A percentile compares a stretch with the other conserved stretches of the same genome.
phyloP scores from a whole-genome alignment of 352 stramenopile genomes.

The Aphanomyces stellatus region DNA sequence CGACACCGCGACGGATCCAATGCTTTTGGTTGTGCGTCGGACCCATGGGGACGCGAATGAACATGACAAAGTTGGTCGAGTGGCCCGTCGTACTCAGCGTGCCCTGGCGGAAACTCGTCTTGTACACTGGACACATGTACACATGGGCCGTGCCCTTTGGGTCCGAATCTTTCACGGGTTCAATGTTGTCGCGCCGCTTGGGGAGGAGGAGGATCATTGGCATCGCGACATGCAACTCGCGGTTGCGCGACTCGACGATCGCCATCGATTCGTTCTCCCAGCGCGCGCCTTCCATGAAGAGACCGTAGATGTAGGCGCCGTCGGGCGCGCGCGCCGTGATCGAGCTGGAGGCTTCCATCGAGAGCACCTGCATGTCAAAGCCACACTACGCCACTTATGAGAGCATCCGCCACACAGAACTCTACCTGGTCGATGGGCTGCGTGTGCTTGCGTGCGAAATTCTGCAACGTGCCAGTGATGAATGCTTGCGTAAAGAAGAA shows the following conservation, averaged over 20 bases:
- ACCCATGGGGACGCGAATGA: slow-evolving; percentile 86
- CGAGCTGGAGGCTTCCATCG: slow-evolving; percentile 26
- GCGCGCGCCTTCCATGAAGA: slow-evolving; percentile 87
- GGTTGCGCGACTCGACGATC: slow-evolving; percentile 75
- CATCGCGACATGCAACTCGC: slow-evolving; percentile 82
- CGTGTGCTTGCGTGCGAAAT: slow-evolving; percentile 87
- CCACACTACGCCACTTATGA: slow-evolving; percentile 24
- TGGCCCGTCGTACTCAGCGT: slow-evolving; percentile 91
- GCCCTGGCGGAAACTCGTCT: slow-evolving; percentile 85
- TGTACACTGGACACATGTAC: slow-evolving; percentile 90
- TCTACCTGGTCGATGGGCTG: slow-evolving; percentile 87
- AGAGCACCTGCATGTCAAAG: slow-evolving; percentile 82
- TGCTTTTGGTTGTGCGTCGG: slow-evolving; percentile 84
- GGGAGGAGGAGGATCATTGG: slow-evolving; percentile 82
- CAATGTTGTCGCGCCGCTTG: slow-evolving; percentile 69
- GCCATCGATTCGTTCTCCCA: slow-evolving; percentile 61
- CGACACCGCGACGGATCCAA: slow-evolving; percentile 92
- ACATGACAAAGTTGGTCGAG: slow-evolving; percentile 96
- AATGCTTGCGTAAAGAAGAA: slow-evolving; percentile 95
- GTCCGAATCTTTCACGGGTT: slow-evolving; percentile 83
- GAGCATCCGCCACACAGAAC: slow-evolving; percentile 26
- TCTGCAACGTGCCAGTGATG: slow-evolving; percentile 90
- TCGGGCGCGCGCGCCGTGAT: slow-evolving; percentile 60
- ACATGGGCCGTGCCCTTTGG: slow-evolving; percentile 84
- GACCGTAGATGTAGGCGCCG: slow-evolving; percentile 80